Base-by-base conservation (phyloP, 2,329 filamentous ascomycete genomes). In the Claviceps maximensis region DNA sequence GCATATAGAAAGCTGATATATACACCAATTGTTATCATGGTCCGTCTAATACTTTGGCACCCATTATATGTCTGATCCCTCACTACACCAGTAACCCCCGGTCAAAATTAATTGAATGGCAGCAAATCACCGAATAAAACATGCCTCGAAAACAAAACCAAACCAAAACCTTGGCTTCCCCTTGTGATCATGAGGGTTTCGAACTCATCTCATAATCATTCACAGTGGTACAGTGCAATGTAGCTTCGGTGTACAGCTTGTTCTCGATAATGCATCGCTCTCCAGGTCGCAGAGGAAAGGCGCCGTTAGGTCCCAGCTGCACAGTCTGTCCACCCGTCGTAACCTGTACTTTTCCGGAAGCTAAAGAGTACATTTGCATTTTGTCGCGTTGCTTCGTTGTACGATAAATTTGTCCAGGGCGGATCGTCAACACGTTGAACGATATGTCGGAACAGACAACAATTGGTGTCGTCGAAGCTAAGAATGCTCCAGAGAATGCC, bases 401-500 rank as follows among this genome's bases (percentile, higher is more conserved):
- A 9, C 58, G 62, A 17, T 64, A 60, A 9, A 59, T 61, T 12
- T 58, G 62, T 1, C 73, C 73, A 0, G 71, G 67, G 47, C 69
- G 69, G n/a, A 74, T 55, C 7, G 64, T 60, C 2, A 71, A 49
- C 10, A 74, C 64, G 50, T 74, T 69, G 53, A 74, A 70, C 40
- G 63, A 61, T 4, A 74, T 54, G 21, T 71, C 68, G 23, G 67
- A 62, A 0, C 64, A 65, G 3, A 75, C 60, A 1, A 55, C 56
- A 6, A 74, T 61, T 0, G 70, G 63, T 33, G 67, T 64, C 5
- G 64, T 63, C 31, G 64, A 65, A 0, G 66, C 64, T 4, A 74
- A 59, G 55, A 72, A 75, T 0, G 69, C 62, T 40, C 67, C 70
- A 15, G 72, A 74, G 54, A 69, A 74, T 4, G 67, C 70, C n/a